Percentiles rank a stretch among this genome's conserved stretches.
Conservation (phyloP, 805 yeast species). For the Nakazawaea pomicola region DNA sequence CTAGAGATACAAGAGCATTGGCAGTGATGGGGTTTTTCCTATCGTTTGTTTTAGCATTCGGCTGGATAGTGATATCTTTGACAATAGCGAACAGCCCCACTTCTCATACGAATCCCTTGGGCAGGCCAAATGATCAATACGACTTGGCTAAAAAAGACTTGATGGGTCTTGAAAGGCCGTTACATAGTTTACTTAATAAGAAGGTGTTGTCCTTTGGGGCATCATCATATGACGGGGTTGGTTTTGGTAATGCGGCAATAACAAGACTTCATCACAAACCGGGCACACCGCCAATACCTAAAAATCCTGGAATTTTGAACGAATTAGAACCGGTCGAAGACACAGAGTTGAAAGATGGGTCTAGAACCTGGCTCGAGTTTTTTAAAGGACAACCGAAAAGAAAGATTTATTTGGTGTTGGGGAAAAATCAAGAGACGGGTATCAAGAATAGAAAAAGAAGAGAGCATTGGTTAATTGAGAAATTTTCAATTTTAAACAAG, state of each 20-base stretch:
- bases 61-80: background rate
- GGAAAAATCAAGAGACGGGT: conserved; percentile 37
- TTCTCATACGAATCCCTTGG: too few relatives aligned
- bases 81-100: background rate
- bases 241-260: conserved; percentile 16
- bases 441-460: conserved; percentile 34
- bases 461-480: conserved; percentile 41
- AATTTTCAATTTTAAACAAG: conserved; percentile 42
- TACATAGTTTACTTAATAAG: conserved; percentile 21
- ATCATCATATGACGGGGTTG: conserved; percentile 14
- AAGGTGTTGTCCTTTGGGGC: conserved; percentile 15
- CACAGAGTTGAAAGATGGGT: background rate
- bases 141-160: conserved; percentile 11
- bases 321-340: conserved; percentile 11
- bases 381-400: conserved; percentile 20
- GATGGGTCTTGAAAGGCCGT: conserved; percentile 11
- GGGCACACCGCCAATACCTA: conserved; percentile 24
- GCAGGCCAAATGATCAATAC: background rate
- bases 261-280: conserved; percentile 17
- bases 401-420: conserved; percentile 30
- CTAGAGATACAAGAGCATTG: background rate
- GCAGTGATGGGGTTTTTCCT: background rate
- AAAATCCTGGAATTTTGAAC: conserved; percentile 22
- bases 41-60: background rate
- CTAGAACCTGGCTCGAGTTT: background rate